Base-by-base conservation (phyloP, 768 basidiomycete genomes). In the Naganishia vishniacii region DNA sequence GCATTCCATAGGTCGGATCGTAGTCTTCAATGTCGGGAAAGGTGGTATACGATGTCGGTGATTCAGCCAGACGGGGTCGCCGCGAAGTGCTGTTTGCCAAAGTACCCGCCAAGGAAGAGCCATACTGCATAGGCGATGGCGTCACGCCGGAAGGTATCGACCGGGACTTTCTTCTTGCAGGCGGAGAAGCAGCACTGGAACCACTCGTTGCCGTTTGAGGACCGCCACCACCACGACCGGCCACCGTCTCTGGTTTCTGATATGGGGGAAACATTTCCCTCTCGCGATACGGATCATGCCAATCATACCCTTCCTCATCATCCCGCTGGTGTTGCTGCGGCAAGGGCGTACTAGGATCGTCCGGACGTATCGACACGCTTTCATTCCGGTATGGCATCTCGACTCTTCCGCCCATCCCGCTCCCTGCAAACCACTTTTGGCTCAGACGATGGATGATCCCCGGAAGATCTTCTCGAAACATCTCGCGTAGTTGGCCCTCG, bases 381-480 rank as follows among this genome's bases (percentile, higher is more conserved):
- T 85, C 86, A 40, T 82, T 78, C 40, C 88, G 80, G 77, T 92
- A 92, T 0, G 91, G 91, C n/a, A 89, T 84, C 73, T 95, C 91
- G 0, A 95, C 91, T 74, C 89, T 91, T 23, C 88, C 74, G 47
- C 75, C 70, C 64, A 73, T 69, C 0, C 74, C 73, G 18, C 70
- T 70, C 20, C 71, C 74, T 11, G 73, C 74, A 25, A 97, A 85
- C 94, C 94, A 98, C 72, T 89, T 87, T 74, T 98, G 94, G 77
- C 88, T 89, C 48, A 99, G 84, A 34, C 89, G 83, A 75, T 99
- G 95, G 45, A 99, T 98, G 68, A 99, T 97, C 5, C 90, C 87
- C 0, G 95, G 95, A 4, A 99, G 79, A 76, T 98, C 95, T 76
- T 95, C 92, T 65, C 92, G 82, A 77, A 98, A 99, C 91, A 98